phyloP scores from a whole-genome alignment of 2,329 filamentous ascomycete genomes.

The Penicillium corylophilum region DNA sequence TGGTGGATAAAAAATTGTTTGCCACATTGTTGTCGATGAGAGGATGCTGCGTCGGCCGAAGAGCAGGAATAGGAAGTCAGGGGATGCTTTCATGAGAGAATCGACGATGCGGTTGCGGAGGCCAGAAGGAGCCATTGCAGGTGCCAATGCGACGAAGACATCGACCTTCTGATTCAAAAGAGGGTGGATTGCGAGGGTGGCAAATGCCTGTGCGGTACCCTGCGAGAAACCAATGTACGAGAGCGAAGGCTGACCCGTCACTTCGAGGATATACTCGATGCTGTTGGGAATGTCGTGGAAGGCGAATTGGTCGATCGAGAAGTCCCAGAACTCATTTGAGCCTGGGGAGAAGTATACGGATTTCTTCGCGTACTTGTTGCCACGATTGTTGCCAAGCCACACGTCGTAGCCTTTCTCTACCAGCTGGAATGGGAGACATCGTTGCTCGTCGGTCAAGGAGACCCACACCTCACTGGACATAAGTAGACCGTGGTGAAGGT shows the following conservation, averaged over 20 bases:
- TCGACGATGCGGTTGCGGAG: conserved; percentile 88
- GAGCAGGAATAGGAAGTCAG: conserved; percentile 85
- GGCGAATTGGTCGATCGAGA: conserved; percentile 97
- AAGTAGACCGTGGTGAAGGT: conserved; percentile 90
- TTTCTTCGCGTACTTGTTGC: conserved; percentile 99
- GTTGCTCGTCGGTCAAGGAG: conserved; percentile 79
- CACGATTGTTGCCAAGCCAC: conserved; percentile 96
- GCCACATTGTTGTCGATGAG: conserved; percentile 94
- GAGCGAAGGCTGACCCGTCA: conserved; percentile 76
- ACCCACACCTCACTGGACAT: conserved; percentile 99
- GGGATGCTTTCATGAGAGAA: conserved; percentile 88
- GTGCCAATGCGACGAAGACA: conserved; percentile 92
- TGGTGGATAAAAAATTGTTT: conserved; percentile 89
- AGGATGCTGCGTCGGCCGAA: conserved; percentile 91
- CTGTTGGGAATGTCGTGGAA: conserved; percentile 96
- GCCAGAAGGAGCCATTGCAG: conserved; percentile 93
- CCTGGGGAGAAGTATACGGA: conserved; percentile 73
- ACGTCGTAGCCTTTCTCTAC: conserved; percentile 93
- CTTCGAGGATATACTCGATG: conserved; percentile 85
- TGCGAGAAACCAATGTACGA: conserved; percentile 98
- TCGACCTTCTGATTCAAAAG: conserved; percentile 89
- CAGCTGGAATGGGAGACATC: conserved; percentile 83
- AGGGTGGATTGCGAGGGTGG: conserved; percentile 86
- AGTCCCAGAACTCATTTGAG: conserved; percentile 85
- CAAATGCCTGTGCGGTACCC: conserved; percentile 94